Evolutionary conservation across 2,329 filamentous ascomycete genomes (phyloP), one percentile per base, ranked within the genome.

Genomic region (Aspergillus nomiae): DNA sequence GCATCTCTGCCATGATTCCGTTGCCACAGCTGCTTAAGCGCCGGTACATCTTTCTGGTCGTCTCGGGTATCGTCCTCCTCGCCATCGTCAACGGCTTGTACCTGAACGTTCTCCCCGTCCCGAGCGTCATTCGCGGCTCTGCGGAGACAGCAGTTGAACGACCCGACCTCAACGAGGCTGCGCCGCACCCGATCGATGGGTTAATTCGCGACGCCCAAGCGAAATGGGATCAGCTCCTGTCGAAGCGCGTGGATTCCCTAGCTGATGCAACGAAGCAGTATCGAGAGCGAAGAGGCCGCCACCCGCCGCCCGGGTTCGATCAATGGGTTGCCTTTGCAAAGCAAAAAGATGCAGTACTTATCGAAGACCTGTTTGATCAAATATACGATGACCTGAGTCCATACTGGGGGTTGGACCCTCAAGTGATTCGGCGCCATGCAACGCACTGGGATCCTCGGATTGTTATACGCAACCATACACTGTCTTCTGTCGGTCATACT

Each of bases 291-390:
- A 71, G 81, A 61, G 82, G 82, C 1, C 74, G 83, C 38, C 81
- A 84, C 64, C 83, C 83, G 16, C 83, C 83, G 9, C 83, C 83
- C 1, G 74, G 76, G 2, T 85, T 85, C 66, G 81, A 82, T 53
- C 63, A 70, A 43, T 85, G 83, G 83, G 81, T 77, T 65, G 63
- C 75, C 5, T 84, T 77, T 67, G 83, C 83, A 11, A 69, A 75
- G 28, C 72, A 75, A 11, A 70, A 80, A 51, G 70, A 79, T 54
- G 77, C 80, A 1, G 43, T 84, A 34, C 73, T 85, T 1, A 72
- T 85, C 6, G 83, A 85, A 67, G 79, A 82, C 65, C 38, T 41
- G 2, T 85, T 83, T 66, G 82, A 85, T 62, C 81, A 81, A 62
- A 82, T 85, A 14, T 83, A 85, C 67, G 70, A 81, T 61, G 83